These are phyloP conservation scores for Corylus heterophylla DNA, from an alignment of 306 rosid genomes.

Conservation along the genomic window DNA sequence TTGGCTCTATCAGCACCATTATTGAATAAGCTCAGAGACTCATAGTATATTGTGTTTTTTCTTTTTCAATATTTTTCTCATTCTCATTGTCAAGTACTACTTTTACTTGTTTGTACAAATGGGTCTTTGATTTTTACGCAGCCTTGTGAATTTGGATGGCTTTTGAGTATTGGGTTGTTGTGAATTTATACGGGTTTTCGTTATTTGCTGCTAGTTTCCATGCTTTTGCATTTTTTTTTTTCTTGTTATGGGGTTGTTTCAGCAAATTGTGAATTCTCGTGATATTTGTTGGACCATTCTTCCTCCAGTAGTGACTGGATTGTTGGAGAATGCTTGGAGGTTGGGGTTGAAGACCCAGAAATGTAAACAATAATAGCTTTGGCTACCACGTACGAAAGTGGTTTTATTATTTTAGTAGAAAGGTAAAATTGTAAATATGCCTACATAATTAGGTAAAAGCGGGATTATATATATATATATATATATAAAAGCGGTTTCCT, in stretches of 20 bases:
- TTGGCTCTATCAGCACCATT: too few relatives aligned
- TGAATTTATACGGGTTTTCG: not conserved
- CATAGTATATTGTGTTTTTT: too few relatives aligned
- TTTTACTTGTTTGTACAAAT: conserved; percentile 27
- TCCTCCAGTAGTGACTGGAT: not conserved
- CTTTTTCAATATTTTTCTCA: too few relatives aligned
- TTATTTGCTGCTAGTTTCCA: not conserved
- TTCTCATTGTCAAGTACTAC: not conserved
- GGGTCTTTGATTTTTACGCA: conserved; percentile 28
- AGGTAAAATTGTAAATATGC: too few relatives aligned
- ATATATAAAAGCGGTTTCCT: too few relatives aligned
- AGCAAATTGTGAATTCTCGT: not conserved
- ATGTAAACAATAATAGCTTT: too few relatives aligned
- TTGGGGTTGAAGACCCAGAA: not conserved
- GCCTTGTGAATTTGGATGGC: conserved; percentile 13
- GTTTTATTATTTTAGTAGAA: too few relatives aligned
- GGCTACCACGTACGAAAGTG: too few relatives aligned
- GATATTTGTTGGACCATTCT: conserved; percentile 1
- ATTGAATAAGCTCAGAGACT: too few relatives aligned
- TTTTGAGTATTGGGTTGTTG: conserved; percentile 23
- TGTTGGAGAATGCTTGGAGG: not conserved
- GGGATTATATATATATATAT: too few relatives aligned
- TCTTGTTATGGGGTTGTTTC: not conserved
- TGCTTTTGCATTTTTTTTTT: not conserved
- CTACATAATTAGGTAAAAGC: too few relatives aligned